These are phyloP conservation scores for Pichia insulana DNA, from an alignment of 805 yeast genomes.

Conservation along the genomic window DNA sequence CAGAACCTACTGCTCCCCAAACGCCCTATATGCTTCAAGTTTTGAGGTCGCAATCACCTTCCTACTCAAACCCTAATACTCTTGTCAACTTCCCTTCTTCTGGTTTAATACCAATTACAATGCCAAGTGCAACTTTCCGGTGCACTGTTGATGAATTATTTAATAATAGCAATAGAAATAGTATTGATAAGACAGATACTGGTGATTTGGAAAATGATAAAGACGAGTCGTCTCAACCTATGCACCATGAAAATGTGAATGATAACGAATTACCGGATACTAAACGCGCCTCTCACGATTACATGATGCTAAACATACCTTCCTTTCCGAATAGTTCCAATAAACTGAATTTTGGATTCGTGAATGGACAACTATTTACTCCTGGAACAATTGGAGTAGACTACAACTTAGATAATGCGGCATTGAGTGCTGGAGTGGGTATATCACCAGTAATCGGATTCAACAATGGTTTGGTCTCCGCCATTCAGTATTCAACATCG, in stretches of 20 bases:
- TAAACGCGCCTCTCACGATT: conserved; percentile 1
- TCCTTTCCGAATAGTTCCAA: conserved; percentile 1
- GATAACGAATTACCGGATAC: background rate
- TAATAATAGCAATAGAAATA: background rate
- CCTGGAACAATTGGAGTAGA: conserved; percentile 7
- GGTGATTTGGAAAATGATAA: background rate
- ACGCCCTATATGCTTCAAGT: background rate
- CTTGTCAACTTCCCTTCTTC: background rate
- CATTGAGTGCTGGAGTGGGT: conserved; percentile 1
- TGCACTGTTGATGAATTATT: too few species aligned
- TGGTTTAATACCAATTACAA: conserved; percentile 2
- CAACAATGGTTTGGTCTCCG: conserved; percentile 11
- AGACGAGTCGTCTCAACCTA: background rate
- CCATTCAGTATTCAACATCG: conserved; percentile 3
- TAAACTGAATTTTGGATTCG: conserved; percentile 4
- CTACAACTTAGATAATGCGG: conserved; percentile 3
- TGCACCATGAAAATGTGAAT: background rate
- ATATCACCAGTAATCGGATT: conserved; percentile 14
- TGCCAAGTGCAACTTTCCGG: background rate
- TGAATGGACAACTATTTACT: conserved; percentile 9
- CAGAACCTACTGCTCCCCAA: background rate
- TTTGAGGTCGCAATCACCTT: background rate
- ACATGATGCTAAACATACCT: conserved; percentile 6
- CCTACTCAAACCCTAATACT: background rate
- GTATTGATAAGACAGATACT: background rate